Conservation (phyloP, 345 rosid species). For the Rhodamnia rubescens region DNA sequence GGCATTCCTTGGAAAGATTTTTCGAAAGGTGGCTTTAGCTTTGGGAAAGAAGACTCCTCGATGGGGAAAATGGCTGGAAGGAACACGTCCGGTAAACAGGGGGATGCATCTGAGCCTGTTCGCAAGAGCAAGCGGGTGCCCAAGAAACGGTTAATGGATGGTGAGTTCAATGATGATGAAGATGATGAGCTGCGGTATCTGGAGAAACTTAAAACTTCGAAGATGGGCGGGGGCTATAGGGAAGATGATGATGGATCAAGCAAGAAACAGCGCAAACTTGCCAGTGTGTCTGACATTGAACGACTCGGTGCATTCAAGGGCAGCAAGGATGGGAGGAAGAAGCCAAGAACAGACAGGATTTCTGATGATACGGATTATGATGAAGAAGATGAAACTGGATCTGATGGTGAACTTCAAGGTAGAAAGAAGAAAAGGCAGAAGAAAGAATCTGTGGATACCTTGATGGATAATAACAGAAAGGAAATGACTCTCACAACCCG, state of each 20-base stretch:
- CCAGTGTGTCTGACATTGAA: conserved; percentile 44
- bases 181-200: conserved; percentile 86
- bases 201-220: conserved; percentile 63
- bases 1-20: conserved; percentile 78
- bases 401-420: conserved; percentile 42
- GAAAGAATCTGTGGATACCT: conserved; percentile 46
- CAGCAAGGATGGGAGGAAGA: conserved; percentile 47
- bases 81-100: conserved; percentile 34
- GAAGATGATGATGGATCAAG: conserved; percentile 51
- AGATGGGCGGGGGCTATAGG: conserved; percentile 20
- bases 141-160: conserved; percentile 53
- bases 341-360: conserved; percentile 26
- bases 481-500: conserved; percentile 75
- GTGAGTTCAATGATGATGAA: conserved; percentile 49
- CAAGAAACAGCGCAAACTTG: conserved; percentile 50
- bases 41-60: conserved; percentile 44
- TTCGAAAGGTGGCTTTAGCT: conserved; percentile 33
- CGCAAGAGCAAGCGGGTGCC: conserved; percentile 76
- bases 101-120: conserved; percentile 39
- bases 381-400: conserved; percentile 32
- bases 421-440: conserved; percentile 32
- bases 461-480: conserved; percentile 45
- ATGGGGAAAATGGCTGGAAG: conserved; percentile 37
- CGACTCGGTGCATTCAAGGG: conserved; percentile 19
- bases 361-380: conserved; percentile 43